phyloP scores from a whole-genome alignment of 805 yeast species.

The Candida qinlingensis region DNA sequence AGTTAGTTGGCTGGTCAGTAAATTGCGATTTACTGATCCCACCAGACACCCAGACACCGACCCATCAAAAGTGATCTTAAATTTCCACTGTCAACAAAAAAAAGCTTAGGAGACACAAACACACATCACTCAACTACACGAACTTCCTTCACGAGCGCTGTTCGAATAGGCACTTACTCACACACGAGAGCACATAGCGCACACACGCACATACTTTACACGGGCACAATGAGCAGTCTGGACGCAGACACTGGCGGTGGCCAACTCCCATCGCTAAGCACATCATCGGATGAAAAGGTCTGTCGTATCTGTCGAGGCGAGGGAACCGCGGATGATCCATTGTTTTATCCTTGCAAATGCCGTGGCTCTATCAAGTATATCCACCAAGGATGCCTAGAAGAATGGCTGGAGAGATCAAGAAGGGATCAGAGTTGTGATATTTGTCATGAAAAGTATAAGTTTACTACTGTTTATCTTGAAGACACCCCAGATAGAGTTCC shows the following conservation, averaged over 20 bases:
- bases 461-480: slow-evolving; percentile 58
- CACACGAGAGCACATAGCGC: no score
- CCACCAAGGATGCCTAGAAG: slow-evolving; percentile 86
- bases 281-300: slow-evolving; percentile 35
- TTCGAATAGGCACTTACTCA: no score
- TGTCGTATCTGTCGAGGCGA: slow-evolving; percentile 96
- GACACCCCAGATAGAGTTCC: slow-evolving; percentile 67
- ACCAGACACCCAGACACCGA: slow-evolving; percentile 1
- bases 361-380: slow-evolving; percentile 89
- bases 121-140: no score
- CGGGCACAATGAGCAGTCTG: neutral
- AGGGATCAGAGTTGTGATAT: slow-evolving; percentile 76
- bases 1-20: no score
- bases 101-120: no score
- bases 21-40: no score
- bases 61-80: no score
- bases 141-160: neutral
- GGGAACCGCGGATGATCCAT: slow-evolving; percentile 69
- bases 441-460: slow-evolving; percentile 71
- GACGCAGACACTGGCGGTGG: neutral
- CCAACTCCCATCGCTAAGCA: neutral
- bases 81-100: no score
- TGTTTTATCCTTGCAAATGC: slow-evolving; percentile 90
- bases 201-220: neutral
- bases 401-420: slow-evolving; percentile 66